phyloP scores from a whole-genome alignment of 257 asterid genomes.

The Cynanchum wilfordii region DNA sequence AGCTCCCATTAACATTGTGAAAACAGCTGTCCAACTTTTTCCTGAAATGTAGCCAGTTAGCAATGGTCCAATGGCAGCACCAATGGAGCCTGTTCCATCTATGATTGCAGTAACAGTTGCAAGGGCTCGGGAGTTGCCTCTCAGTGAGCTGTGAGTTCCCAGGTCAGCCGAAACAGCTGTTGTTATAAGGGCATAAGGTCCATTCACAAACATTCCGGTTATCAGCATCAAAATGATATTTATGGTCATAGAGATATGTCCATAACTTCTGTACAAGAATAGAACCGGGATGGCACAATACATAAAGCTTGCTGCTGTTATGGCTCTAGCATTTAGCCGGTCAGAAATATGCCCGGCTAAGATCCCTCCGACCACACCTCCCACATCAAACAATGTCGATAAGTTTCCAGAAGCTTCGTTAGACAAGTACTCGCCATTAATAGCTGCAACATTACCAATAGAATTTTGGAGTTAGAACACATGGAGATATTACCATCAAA shows the following conservation, averaged over 20 bases:
- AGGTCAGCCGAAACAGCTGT: slow-evolving; percentile 98
- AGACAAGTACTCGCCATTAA: slow-evolving; percentile 72
- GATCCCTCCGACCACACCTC: slow-evolving; percentile 93
- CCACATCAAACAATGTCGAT: slow-evolving; percentile 84
- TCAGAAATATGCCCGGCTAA: slow-evolving; percentile 93
- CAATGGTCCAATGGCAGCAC: slow-evolving; percentile 94
- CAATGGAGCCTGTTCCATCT: slow-evolving; percentile 95
- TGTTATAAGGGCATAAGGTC: slow-evolving; percentile 92
- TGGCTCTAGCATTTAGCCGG: slow-evolving; percentile 68
- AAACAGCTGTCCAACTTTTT: slow-evolving; percentile 82
- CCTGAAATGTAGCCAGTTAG: slow-evolving; percentile 86
- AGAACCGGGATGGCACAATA: slow-evolving; percentile 94
- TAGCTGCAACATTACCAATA: slow-evolving; percentile 44
- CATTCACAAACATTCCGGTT: slow-evolving; percentile 84
- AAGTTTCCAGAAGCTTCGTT: slow-evolving; percentile 76
- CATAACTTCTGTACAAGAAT: slow-evolving; percentile 72
- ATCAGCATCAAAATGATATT: slow-evolving; percentile 72
- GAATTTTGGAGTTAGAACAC: not conserved
- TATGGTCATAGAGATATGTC: slow-evolving; percentile 63
- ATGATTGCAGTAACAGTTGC: slow-evolving; percentile 96
- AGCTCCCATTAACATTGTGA: slow-evolving; percentile 85
- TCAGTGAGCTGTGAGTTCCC: slow-evolving; percentile 92
- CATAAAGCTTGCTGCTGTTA: slow-evolving; percentile 96
- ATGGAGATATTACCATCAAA: not conserved
- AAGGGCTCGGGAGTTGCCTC: slow-evolving; percentile 73